These are phyloP conservation scores for Fonsecaea monophora DNA, from an alignment of 2,329 filamentous ascomycete species.

Conservation along the genomic window DNA sequence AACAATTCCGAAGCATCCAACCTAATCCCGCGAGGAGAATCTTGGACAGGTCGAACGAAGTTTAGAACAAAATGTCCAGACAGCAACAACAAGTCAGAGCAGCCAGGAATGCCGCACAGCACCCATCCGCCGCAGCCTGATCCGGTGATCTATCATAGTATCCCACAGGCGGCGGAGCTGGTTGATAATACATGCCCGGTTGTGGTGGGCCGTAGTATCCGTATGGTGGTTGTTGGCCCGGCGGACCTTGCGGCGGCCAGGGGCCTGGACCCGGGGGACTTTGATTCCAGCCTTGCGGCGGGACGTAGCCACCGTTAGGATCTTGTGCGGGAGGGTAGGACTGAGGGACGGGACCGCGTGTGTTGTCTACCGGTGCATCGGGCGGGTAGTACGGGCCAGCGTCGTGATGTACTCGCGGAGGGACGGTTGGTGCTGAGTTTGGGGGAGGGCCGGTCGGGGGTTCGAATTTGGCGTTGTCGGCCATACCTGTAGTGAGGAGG, in stretches of 20 bases:
- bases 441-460: conserved; percentile 34
- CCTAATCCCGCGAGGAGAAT: neutral
- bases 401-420: conserved; percentile 37
- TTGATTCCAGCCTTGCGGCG: conserved; percentile 33
- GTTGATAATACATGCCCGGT: conserved; percentile 42
- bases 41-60: neutral
- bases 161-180: conserved; percentile 45
- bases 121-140: conserved; percentile 46
- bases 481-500: neutral
- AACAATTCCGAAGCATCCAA: neutral
- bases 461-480: conserved; percentile 32
- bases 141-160: conserved; percentile 45
- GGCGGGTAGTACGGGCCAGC: conserved; percentile 38
- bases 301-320: conserved; percentile 31
- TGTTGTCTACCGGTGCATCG: conserved; percentile 16
- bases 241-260: conserved; percentile 21
- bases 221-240: conserved; percentile 26
- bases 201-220: conserved; percentile 36
- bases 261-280: conserved; percentile 18
- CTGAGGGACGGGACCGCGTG: conserved; percentile 25
- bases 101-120: conserved; percentile 53
- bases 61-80: conserved; percentile 59
- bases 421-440: conserved; percentile 10
- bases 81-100: conserved; percentile 60
- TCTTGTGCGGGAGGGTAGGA: conserved; percentile 32